phyloP scores from a whole-genome alignment of 495 filamentous ascomycete species.

The Aspergillus nanangensis region DNA sequence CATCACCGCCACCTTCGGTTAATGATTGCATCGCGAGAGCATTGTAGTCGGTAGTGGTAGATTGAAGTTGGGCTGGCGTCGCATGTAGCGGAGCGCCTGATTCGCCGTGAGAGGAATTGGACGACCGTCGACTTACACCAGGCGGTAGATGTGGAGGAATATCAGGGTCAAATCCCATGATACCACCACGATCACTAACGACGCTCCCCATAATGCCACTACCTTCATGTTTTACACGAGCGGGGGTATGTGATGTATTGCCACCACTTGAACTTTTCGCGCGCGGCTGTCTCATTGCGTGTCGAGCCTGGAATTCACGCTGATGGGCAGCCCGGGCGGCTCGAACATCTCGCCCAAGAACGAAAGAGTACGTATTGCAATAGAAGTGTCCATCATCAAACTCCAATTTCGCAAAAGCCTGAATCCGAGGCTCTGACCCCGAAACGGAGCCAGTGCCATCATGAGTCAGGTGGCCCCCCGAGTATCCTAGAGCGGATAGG shows the following conservation, averaged over 20 bases:
- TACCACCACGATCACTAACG: constrained; percentile 56
- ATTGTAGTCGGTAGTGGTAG: constrained; percentile 42
- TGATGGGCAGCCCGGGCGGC: constrained; percentile 49
- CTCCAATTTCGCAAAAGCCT: constrained; percentile 65
- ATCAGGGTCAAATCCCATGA: constrained; percentile 52
- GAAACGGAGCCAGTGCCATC: constrained; percentile 32
- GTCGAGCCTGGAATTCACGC: constrained; percentile 40
- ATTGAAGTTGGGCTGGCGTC: constrained; percentile 39
- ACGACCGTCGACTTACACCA: constrained; percentile 46
- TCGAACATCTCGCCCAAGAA: constrained; percentile 60
- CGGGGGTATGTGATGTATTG: constrained; percentile 42
- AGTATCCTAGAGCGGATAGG: constrained; percentile 36
- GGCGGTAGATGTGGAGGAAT: constrained; percentile 36
- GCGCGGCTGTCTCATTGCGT: constrained; percentile 35
- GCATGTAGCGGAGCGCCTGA: constrained; percentile 35
- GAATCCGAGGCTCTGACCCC: constrained; percentile 47
- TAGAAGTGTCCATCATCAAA: constrained; percentile 72
- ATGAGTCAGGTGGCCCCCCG: constrained; percentile 14
- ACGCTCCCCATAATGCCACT: constrained; percentile 47
- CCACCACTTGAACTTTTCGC: constrained; percentile 46
- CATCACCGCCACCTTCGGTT: constrained; percentile 32
- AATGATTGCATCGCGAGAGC: constrained; percentile 44
- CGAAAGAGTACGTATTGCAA: constrained; percentile 62
- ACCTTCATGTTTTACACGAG: constrained; percentile 42
- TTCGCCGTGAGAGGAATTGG: constrained; percentile 40